phyloP scores from a whole-genome alignment of 176 grass and related monocot species.

The Rhipidocladum racemiflorum region DNA sequence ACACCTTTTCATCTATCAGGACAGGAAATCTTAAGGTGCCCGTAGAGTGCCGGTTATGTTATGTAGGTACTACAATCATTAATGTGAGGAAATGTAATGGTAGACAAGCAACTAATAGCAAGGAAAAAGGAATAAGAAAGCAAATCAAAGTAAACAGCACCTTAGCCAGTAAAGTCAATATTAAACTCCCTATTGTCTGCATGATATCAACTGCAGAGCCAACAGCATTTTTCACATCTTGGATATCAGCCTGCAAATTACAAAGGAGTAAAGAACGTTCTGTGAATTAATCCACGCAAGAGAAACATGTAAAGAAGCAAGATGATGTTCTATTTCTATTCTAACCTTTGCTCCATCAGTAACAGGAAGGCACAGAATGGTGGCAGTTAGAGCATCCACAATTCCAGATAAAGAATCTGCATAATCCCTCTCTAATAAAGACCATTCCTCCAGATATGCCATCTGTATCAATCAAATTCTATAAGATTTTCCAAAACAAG shows the following conservation, averaged over 20 bases:
- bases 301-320: slow-evolving; percentile 16
- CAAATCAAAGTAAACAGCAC: slow-evolving; percentile 37
- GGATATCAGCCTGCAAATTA: slow-evolving; percentile 68
- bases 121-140: slow-evolving; percentile 22
- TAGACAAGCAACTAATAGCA: slow-evolving; percentile 17
- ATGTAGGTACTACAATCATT: background rate
- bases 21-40: background rate
- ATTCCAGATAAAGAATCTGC: slow-evolving; percentile 61
- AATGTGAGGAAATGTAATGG: background rate
- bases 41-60: background rate
- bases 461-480: slow-evolving; percentile 54
- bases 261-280: slow-evolving; percentile 20
- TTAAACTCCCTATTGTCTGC: slow-evolving; percentile 80
- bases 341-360: slow-evolving; percentile 85
- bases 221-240: slow-evolving; percentile 85
- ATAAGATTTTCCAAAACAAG: slow-evolving; percentile 17
- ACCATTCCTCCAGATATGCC: slow-evolving; percentile 82
- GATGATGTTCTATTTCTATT: background rate
- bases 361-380: slow-evolving; percentile 78
- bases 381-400: slow-evolving; percentile 72
- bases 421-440: slow-evolving; percentile 64
- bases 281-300: background rate
- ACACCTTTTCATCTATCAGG: background rate
- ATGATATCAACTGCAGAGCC: slow-evolving; percentile 79
- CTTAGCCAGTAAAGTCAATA: slow-evolving; percentile 74